Evolutionary conservation across 805 yeast genomes (phyloP).

Genomic region (Wickerhamomyces subpelliculosus): DNA sequence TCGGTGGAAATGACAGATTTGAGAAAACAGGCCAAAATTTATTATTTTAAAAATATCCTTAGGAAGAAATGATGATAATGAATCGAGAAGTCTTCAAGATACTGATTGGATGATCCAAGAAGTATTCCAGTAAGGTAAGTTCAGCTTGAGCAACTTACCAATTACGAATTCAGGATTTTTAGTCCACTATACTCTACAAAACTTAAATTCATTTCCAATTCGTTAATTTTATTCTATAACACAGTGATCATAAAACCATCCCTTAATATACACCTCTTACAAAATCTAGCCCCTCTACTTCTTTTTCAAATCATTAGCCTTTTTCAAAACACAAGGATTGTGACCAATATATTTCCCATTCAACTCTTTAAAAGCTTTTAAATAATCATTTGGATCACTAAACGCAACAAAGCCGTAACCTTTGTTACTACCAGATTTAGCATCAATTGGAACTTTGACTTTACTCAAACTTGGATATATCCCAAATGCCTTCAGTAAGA

Average conservation of each 20-base stretch:
- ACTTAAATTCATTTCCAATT: too few species aligned
- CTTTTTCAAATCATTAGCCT: conserved; percentile 36
- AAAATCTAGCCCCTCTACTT: conserved; percentile 30
- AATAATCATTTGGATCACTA: conserved; percentile 54
- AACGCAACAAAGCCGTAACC: conserved; percentile 78
- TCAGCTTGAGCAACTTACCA: too few species aligned
- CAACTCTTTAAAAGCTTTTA: conserved; percentile 66
- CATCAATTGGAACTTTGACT: conserved; percentile 53
- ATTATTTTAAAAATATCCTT: too few species aligned
- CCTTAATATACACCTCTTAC: not conserved
- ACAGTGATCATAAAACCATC: too few species aligned
- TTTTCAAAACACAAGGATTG: conserved; percentile 62
- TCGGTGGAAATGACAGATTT: not conserved
- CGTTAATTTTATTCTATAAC: too few species aligned
- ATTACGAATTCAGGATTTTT: too few species aligned
- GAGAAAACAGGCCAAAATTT: too few species aligned
- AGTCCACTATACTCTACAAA: too few species aligned
- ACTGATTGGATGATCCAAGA: too few species aligned
- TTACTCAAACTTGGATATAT: conserved; percentile 47
- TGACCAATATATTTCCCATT: conserved; percentile 72
- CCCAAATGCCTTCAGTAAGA: conserved; percentile 47
- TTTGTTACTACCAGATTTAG: conserved; percentile 32
- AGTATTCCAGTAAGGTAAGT: too few species aligned
- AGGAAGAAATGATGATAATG: too few species aligned
- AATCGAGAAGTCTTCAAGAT: too few species aligned